These are phyloP conservation scores for Boletus rubescentipes DNA, from an alignment of 768 basidiomycete genomes.

Conservation along the genomic window DNA sequence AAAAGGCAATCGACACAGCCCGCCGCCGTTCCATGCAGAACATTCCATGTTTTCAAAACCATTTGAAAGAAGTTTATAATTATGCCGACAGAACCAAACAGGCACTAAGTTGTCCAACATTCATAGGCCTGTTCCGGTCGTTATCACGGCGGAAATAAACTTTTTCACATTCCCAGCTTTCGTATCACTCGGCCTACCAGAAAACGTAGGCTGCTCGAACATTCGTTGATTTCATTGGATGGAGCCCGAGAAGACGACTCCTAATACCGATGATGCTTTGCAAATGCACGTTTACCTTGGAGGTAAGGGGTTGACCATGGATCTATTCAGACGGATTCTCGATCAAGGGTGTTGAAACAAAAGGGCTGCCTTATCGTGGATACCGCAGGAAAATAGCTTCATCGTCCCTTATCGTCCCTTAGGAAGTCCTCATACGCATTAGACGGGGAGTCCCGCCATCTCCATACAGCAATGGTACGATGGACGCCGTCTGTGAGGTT, in stretches of 20 bases:
- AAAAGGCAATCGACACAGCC: constrained; percentile 20
- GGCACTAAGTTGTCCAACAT: constrained; percentile 1
- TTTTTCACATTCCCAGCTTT: neutral
- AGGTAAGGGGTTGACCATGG: constrained; percentile 8
- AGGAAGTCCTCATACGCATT: neutral
- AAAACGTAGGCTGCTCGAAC: constrained; percentile 1
- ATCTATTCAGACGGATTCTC: neutral
- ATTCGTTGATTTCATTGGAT: neutral
- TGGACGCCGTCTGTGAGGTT: neutral
- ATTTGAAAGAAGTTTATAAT: constrained; percentile 13
- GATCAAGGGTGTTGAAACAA: constrained; percentile 9
- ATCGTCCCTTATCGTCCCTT: neutral
- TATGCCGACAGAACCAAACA: constrained; percentile 25
- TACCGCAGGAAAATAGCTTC: constrained; percentile 3
- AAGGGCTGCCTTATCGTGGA: constrained; percentile 6
- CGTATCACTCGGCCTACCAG: neutral
- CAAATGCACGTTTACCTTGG: neutral
- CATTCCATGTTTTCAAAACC: constrained; percentile 16
- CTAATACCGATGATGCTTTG: neutral
- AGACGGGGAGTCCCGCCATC: constrained; percentile 1
- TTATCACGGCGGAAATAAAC: constrained; percentile 17
- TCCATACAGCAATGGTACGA: constrained; percentile 5
- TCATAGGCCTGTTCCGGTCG: constrained; percentile 1
- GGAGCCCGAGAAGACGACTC: neutral
- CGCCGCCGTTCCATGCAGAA: constrained; percentile 24